Base-by-base conservation (phyloP, 768 basidiomycete genomes). In the Chalciporus sphaerocephalus region DNA sequence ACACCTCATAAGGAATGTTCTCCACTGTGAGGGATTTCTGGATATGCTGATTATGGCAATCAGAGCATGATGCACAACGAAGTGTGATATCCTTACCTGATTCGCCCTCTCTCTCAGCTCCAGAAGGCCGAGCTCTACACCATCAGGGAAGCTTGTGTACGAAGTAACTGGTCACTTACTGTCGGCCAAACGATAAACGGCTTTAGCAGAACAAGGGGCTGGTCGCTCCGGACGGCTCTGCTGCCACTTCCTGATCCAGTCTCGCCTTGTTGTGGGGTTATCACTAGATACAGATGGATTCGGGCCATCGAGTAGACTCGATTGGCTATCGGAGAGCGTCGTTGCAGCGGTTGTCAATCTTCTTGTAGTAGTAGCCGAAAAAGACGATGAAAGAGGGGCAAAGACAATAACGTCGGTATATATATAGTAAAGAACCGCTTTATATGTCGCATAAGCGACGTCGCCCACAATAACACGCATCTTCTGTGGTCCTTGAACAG, bases 401-500 rank as follows among this genome's bases (percentile, higher is more conserved):
- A 93, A 93, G 22, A 83, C 75, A 51, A 93, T 86, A 21, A 75
- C 76, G 56, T 92, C 88, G 13, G 91, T 93, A 61, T 93, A 94
- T 20, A 93, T 69, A 65, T 90, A 93, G 67, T 90, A 92, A 11
- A 93, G 69, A 21, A 83, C 70, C 1, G 81, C 81, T 50, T 70
- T 75, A 62, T 81, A 85, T 1, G 83, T 85, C 18, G 74, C 61
- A 62, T 80, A 83, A 15, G 83, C 74, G 1, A 77, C 78, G 52
- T 83, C 83, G 27, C 67, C 62, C 15, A 85, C 70, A 25, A 80
- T 61, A 16, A 83, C 75, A 23, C 67, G 71, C 39, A 71, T 68
- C 61, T 81, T 83, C 35, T 60, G 69, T 2, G 79, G 80, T 7
- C 81, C 77, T 3, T 57, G 56, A 27, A 61, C 37, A n/a, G n/a